Conservation (phyloP, 2,329 filamentous ascomycete genomes). For the Fusarium algeriense region DNA sequence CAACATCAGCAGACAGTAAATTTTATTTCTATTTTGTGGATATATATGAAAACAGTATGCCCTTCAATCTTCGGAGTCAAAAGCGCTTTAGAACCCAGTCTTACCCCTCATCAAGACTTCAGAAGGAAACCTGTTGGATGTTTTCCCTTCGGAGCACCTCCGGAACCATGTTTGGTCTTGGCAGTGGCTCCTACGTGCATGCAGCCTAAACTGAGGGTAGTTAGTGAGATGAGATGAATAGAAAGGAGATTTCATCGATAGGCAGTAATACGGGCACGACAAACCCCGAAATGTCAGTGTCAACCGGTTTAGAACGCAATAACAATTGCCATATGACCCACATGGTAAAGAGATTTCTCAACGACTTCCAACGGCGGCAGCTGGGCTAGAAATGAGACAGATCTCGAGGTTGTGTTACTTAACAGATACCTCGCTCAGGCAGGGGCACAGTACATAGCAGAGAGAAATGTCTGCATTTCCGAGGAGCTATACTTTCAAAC, state of each 20-base stretch:
- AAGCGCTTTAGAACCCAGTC: not conserved
- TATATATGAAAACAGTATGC: not conserved
- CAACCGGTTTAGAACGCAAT: not conserved
- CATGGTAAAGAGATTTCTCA: conserved; percentile 6
- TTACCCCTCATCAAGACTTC: not conserved
- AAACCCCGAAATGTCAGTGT: not conserved
- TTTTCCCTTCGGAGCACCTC: conserved; percentile 19
- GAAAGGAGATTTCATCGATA: not conserved
- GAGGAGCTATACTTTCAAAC: not conserved
- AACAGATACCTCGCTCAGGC: too few species aligned
- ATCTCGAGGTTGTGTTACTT: not conserved
- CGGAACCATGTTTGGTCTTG: conserved; percentile 1
- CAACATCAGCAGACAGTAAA: not conserved
- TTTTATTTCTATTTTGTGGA: not conserved
- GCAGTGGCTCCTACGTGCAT: not conserved
- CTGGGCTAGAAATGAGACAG: not conserved
- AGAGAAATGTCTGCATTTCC: not conserved
- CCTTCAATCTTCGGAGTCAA: not conserved
- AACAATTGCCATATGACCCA: conserved; percentile 5
- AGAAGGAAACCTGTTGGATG: not conserved
- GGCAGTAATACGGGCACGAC: not conserved
- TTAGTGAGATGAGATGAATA: not conserved
- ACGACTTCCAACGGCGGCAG: not conserved
- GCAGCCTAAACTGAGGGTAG: not conserved
- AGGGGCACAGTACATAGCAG: not conserved